These are phyloP conservation scores for Yamadazyma tumulicola DNA, from an alignment of 805 yeast genomes.

Conservation along the genomic window DNA sequence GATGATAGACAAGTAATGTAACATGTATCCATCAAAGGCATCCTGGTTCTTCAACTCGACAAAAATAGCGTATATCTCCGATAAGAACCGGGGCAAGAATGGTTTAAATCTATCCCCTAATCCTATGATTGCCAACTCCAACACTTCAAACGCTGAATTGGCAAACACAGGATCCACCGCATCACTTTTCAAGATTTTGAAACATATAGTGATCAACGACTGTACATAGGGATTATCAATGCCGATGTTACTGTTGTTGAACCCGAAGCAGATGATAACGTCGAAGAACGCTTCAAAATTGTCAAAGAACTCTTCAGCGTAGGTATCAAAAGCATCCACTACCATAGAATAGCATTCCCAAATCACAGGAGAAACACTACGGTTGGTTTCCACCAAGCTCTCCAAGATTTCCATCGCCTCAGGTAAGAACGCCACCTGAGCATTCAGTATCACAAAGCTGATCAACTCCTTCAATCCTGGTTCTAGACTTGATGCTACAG, in stretches of 20 bases:
- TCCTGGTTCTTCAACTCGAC: slow-evolving; percentile 30
- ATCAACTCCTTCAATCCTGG: slow-evolving; percentile 30
- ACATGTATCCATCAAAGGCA: slow-evolving; percentile 44
- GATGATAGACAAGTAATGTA: slow-evolving; percentile 39
- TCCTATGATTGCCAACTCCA: slow-evolving; percentile 32
- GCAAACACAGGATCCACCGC: slow-evolving; percentile 40
- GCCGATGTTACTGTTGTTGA: slow-evolving; percentile 27
- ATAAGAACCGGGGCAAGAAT: slow-evolving; percentile 28
- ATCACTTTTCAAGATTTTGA: slow-evolving; percentile 31
- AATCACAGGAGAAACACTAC: slow-evolving; percentile 44
- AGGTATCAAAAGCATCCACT: slow-evolving; percentile 53
- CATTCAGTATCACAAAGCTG: slow-evolving; percentile 34
- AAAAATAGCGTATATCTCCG: slow-evolving; percentile 36
- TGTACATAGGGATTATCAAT: slow-evolving; percentile 40
- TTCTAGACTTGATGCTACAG: slow-evolving; percentile 35
- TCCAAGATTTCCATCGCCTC: slow-evolving; percentile 47
- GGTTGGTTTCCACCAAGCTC: slow-evolving; percentile 52
- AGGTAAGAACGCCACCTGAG: slow-evolving; percentile 36
- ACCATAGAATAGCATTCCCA: slow-evolving; percentile 52
- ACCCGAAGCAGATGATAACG: slow-evolving; percentile 50
- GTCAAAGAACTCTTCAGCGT: slow-evolving; percentile 58
- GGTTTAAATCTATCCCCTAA: slow-evolving; percentile 28
- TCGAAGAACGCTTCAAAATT: slow-evolving; percentile 56
- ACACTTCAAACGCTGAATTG: slow-evolving; percentile 33
- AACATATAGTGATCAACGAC: slow-evolving; percentile 32